These are phyloP conservation scores for Suillus subluteus DNA, from an alignment of 768 basidiomycete genomes.

Conservation along the genomic window DNA sequence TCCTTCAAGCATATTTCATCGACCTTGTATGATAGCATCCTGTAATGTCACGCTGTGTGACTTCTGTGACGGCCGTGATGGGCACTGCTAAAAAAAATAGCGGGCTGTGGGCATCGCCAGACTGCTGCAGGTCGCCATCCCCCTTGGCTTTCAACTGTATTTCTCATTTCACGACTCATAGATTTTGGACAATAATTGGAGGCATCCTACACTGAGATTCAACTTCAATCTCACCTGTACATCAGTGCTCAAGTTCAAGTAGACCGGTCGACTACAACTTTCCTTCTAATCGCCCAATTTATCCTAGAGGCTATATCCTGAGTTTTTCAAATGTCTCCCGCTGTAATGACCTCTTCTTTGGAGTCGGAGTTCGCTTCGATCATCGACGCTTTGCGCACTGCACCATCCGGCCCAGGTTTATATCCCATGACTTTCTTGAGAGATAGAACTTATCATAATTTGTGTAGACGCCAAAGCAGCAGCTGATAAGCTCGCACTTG, in stretches of 20 bases:
- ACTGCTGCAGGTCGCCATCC: background rate
- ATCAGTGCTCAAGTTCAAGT: conserved; percentile 9
- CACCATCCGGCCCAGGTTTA: conserved; percentile 66
- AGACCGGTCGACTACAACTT: conserved; percentile 6
- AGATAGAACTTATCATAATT: conserved; percentile 11
- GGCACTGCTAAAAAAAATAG: background rate
- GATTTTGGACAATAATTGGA: conserved; percentile 3
- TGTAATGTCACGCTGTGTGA: conserved; percentile 1
- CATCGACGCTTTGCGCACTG: conserved; percentile 52
- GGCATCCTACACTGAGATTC: conserved; percentile 4
- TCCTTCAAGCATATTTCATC: background rate
- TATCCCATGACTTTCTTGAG: conserved; percentile 12
- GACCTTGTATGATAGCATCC: background rate
- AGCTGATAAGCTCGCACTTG: conserved; percentile 77
- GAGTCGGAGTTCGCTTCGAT: conserved; percentile 46
- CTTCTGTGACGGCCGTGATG: background rate
- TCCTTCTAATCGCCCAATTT: conserved; percentile 8
- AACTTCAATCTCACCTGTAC: conserved; percentile 21
- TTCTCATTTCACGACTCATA: conserved; percentile 5
- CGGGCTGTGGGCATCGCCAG: background rate
- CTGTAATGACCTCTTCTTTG: conserved; percentile 48
- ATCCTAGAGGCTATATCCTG: conserved; percentile 14
- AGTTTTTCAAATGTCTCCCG: conserved; percentile 52
- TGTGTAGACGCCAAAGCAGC: conserved; percentile 81
- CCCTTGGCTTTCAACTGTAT: background rate